phyloP scores from a whole-genome alignment of 768 basidiomycete species.

The Russula griseocarnosa region DNA sequence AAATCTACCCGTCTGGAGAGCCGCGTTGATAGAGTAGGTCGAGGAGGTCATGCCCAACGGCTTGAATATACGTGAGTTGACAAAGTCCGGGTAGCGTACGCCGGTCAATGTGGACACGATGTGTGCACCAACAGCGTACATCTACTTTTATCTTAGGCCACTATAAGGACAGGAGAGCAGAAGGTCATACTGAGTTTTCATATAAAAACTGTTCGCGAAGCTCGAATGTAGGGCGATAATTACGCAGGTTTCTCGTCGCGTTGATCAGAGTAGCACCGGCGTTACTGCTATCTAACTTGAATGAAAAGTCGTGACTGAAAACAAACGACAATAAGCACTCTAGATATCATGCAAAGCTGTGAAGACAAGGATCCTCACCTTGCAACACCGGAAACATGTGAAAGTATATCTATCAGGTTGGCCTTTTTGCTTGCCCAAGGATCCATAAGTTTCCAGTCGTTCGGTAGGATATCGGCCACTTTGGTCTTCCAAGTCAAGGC shows the following conservation, averaged over 20 bases:
- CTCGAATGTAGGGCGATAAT: conserved; percentile 37
- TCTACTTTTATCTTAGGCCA: conserved; percentile 31
- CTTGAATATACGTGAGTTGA: conserved; percentile 40
- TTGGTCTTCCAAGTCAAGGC: conserved; percentile 40
- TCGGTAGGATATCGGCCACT: conserved; percentile 37
- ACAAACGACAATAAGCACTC: background rate
- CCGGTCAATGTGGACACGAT: conserved; percentile 37
- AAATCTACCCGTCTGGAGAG: conserved; percentile 34
- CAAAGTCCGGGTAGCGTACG: conserved; percentile 38
- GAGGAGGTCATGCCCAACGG: conserved; percentile 43
- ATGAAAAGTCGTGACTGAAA: conserved; percentile 16
- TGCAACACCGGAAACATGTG: conserved; percentile 42
- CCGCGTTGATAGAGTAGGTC: conserved; percentile 38
- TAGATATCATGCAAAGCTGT: background rate
- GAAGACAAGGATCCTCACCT: conserved; percentile 30
- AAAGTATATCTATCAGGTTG: conserved; percentile 39
- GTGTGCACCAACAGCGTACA: conserved; percentile 39
- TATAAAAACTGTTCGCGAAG: conserved; percentile 41
- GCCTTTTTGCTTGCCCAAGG: conserved; percentile 39
- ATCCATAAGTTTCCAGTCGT: conserved; percentile 42
- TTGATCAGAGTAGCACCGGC: background rate
- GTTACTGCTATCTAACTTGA: background rate
- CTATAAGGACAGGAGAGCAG: background rate
- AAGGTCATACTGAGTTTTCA: conserved; percentile 37
- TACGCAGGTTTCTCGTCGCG: conserved; percentile 30